Percentiles rank a stretch among this genome's conserved stretches.
These are phyloP conservation scores for Nitzschia sp. DNA, from an alignment of 108 stramenopile genomes.

Conservation along the genomic window DNA sequence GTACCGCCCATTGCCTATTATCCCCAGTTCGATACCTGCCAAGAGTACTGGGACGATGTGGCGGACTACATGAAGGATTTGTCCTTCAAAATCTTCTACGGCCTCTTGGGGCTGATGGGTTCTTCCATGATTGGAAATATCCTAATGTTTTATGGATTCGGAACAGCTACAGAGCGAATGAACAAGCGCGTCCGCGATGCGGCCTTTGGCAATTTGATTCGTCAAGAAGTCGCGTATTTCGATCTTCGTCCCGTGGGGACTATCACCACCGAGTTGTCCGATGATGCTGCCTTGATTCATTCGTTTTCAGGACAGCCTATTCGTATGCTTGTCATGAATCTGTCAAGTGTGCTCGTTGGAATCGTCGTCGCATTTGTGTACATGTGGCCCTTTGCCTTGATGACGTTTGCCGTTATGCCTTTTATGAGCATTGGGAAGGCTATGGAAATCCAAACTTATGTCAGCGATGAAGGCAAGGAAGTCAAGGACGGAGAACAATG, in stretches of 20 bases:
- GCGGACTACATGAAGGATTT: constrained; percentile 42
- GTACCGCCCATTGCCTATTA: background rate
- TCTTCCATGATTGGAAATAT: constrained; percentile 45
- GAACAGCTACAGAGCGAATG: constrained; percentile 59
- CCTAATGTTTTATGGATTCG: constrained; percentile 54
- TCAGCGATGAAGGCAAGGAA: constrained; percentile 49
- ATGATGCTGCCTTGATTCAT: constrained; percentile 67
- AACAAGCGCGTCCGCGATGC: constrained; percentile 66
- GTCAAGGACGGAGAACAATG: constrained; percentile 19
- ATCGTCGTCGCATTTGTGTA: constrained; percentile 57
- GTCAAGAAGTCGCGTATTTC: constrained; percentile 55
- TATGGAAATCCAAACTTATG: constrained; percentile 56
- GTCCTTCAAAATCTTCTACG: constrained; percentile 36
- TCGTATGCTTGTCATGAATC: constrained; percentile 41
- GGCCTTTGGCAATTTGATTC: constrained; percentile 43
- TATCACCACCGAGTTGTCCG: constrained; percentile 60
- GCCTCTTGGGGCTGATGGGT: constrained; percentile 30
- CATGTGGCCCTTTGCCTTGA: constrained; percentile 64
- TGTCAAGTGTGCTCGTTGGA: constrained; percentile 55
- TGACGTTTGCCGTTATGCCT: constrained; percentile 52
- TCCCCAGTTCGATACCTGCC: constrained; percentile 33
- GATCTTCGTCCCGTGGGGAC: constrained; percentile 47
- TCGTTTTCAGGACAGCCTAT: constrained; percentile 67
- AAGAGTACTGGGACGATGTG: constrained; percentile 39
- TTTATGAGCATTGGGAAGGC: constrained; percentile 57